These are phyloP conservation scores for Pichia sp. DNA, from an alignment of 1,139 yeast species.

Conservation along the genomic window DNA sequence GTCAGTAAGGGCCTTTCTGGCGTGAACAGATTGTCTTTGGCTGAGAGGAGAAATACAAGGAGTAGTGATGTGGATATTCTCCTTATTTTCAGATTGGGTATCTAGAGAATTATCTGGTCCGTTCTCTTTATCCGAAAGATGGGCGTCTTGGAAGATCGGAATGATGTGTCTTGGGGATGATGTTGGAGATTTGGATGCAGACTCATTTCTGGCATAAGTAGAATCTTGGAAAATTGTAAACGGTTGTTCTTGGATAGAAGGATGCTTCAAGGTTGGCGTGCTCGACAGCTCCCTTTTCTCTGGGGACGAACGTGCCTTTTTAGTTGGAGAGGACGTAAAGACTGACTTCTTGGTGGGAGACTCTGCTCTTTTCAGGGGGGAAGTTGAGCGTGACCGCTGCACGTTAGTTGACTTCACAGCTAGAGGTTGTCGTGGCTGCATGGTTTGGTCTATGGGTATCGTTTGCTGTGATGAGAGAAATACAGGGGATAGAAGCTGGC, in stretches of 20 bases:
- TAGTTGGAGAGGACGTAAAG: conserved; percentile 9
- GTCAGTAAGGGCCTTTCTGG: conserved; percentile 11
- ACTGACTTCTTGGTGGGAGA: conserved; percentile 11
- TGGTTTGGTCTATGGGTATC: neutral
- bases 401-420: conserved; percentile 5
- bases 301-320: neutral
- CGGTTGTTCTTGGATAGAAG: neutral
- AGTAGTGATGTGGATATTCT: neutral
- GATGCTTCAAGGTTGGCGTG: conserved; percentile 3
- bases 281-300: neutral
- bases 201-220: neutral
- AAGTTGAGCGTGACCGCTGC: neutral
- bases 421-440: conserved; percentile 6
- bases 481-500: neutral
- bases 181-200: neutral
- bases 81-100: neutral
- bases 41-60: neutral
- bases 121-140: conserved; percentile 1
- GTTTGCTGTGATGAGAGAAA: neutral
- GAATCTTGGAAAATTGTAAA: conserved; percentile 14
- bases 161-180: neutral
- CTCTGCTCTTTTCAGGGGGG: conserved; percentile 6
- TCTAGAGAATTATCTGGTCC: neutral
- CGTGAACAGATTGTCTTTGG: neutral
- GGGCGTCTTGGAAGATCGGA: neutral